These are phyloP conservation scores for Elongisporangium anandrum DNA, from an alignment of 352 stramenopile genomes.

Conservation along the genomic window DNA sequence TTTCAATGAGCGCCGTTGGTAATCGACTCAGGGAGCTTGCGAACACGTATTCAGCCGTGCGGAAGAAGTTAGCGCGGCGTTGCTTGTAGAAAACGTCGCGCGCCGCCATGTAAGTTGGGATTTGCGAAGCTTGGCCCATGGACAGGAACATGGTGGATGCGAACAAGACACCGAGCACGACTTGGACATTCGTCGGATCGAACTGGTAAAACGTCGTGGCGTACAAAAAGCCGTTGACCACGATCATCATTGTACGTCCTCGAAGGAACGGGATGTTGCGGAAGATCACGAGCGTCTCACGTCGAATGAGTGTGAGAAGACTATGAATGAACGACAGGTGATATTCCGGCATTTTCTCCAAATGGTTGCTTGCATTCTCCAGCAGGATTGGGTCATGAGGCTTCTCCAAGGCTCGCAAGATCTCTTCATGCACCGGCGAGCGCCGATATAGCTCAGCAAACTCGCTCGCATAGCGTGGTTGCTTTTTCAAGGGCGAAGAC, in stretches of 20 bases:
- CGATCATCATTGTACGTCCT: slow-evolving; percentile 19
- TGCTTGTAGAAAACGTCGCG: too few species aligned
- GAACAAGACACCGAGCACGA: slow-evolving; percentile 52
- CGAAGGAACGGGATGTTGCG: slow-evolving; percentile 32
- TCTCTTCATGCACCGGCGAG: slow-evolving; percentile 27
- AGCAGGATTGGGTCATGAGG: too few species aligned
- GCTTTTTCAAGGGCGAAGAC: too few species aligned
- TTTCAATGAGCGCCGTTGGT: slow-evolving; percentile 46
- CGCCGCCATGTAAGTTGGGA: too few species aligned
- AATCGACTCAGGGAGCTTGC: slow-evolving; percentile 30
- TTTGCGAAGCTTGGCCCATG: too few species aligned
- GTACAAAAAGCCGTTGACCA: slow-evolving; percentile 16
- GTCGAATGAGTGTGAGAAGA: slow-evolving; percentile 27
- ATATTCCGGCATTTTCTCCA: too few species aligned
- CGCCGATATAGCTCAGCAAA: slow-evolving; percentile 20
- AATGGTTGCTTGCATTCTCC: too few species aligned
- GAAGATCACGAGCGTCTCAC: slow-evolving; percentile 52
- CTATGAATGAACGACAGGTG: too few species aligned
- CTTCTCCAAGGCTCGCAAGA: slow-evolving; percentile 17
- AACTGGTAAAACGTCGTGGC: slow-evolving; percentile 20
- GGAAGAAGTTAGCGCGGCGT: slow-evolving; percentile 77
- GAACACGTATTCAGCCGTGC: slow-evolving; percentile 64
- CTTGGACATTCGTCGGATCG: slow-evolving; percentile 14
- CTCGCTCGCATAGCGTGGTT: slow-evolving; percentile 8
- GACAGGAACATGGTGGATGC: too few species aligned